A percentile compares a stretch with the other conserved stretches of the same genome.
Evolutionary conservation across 768 basidiomycete genomes (phyloP).

Genomic region (Boletus rubescentipes): DNA sequence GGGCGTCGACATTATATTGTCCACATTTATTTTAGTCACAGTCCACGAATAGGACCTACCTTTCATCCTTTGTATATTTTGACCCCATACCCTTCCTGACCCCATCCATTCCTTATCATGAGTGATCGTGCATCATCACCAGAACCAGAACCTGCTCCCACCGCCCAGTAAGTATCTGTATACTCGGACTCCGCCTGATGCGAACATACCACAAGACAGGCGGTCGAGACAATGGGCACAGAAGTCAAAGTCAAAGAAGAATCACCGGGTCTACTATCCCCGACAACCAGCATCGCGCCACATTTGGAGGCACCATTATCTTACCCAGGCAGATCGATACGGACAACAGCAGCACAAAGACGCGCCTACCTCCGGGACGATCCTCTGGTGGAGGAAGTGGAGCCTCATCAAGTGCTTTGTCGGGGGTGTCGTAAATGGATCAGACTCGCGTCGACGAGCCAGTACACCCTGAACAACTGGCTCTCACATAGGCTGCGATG

Average conservation of each 20-base stretch:
- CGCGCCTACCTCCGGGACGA: constrained; percentile 54
- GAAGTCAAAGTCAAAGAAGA: constrained; percentile 17
- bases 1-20: constrained; percentile 6
- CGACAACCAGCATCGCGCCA: neutral
- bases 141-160: neutral
- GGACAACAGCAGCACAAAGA: constrained; percentile 40
- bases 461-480: constrained; percentile 56
- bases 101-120: constrained; percentile 33
- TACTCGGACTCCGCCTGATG: neutral
- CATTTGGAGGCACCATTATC: neutral
- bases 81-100: constrained; percentile 6
- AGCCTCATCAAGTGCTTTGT: constrained; percentile 55
- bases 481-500: constrained; percentile 50
- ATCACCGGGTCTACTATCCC: constrained; percentile 1
- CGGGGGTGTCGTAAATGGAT: constrained; percentile 66
- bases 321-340: constrained; percentile 21
- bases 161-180: constrained; percentile 16
- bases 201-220: constrained; percentile 18
- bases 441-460: constrained; percentile 38
- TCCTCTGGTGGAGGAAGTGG: constrained; percentile 47
- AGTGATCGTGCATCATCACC: constrained; percentile 18
- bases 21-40: neutral
- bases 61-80: constrained; percentile 11
- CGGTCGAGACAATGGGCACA: neutral
- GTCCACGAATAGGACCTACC: constrained; percentile 11